Evolutionary conservation across 1,139 yeast species (phyloP), one percentile per base, ranked within the genome.

Genomic region (Yamadazyma jaroonii): DNA sequence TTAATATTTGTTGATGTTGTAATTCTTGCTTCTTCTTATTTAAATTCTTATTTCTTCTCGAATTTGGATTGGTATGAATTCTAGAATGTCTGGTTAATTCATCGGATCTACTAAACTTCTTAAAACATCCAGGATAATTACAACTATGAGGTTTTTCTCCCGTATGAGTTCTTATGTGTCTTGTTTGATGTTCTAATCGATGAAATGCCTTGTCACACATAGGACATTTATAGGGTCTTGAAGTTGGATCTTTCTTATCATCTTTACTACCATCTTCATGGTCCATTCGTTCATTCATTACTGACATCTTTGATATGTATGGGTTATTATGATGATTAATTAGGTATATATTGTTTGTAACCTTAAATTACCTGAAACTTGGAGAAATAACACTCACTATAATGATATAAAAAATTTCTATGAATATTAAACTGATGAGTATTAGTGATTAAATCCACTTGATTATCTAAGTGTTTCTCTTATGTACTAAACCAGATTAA

Each of bases 71-170:
- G 14, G 84, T 79, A 59, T 90, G 97, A 40, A 89, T 90, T 46
- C 96, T 71, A 33, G 84, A 72, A 59, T 90, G 97, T 49, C 97
- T 72, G 24, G 96, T 90, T 44, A 90, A 70, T 62, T 90, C 97
- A 59, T 90, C 97, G 34, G 89, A 79, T 41, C 97, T 72, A 37
- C 92, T 81, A 55, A 90, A 90, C 43, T 85, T 77, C 61, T 90
- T 90, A 42, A 77, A 67, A 61, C 97, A 90, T 1, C 95, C 95
- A 0, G 95, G 95, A 52, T 77, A 88, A 6, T 84, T 75, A 60
- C 97, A 90, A 33, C 79, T 80, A 55, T 89, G 96, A 15, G 97
- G 96, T 57, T 88, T 86, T 56, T 89, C 97, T 25, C 97, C 97
- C 0, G 97, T 90, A 57, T 90, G 97, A 6, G 97, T 90, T 44